Evolutionary conservation across 225 moss, liverwort and hornwort genomes (phyloP).

Genomic region (Lunularia cruciata): DNA sequence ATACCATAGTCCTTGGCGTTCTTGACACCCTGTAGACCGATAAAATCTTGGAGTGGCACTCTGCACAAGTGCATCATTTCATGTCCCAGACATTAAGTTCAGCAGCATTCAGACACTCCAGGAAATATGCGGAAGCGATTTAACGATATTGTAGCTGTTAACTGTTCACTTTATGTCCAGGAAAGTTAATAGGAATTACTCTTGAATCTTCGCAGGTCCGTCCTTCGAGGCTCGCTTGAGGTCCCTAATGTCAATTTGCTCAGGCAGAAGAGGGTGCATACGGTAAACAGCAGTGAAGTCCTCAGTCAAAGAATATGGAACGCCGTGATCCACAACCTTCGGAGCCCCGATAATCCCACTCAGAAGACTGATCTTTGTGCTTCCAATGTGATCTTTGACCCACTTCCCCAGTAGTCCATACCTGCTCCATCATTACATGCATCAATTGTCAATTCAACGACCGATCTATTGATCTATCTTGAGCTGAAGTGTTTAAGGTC

Average conservation of each 20-base stretch:
- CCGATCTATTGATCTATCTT: no score
- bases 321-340: slow-evolving; percentile 50
- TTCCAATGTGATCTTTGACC: slow-evolving; percentile 53
- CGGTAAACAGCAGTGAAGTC: slow-evolving; percentile 71
- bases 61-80: background rate
- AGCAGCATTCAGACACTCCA: no score
- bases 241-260: slow-evolving; percentile 39
- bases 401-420: slow-evolving; percentile 61
- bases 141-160: no score
- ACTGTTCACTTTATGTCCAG: no score
- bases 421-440: background rate
- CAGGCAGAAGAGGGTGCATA: slow-evolving; percentile 66
- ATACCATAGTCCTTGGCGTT: slow-evolving; percentile 40
- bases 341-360: slow-evolving; percentile 60
- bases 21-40: slow-evolving; percentile 42
- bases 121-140: no score
- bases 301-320: slow-evolving; percentile 69
- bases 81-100: background rate
- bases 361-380: slow-evolving; percentile 29
- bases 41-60: slow-evolving; percentile 15
- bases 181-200: background rate
- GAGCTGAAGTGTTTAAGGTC: no score
- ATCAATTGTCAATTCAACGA: no score
- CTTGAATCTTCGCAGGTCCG: background rate
- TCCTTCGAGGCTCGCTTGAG: background rate